phyloP scores from a whole-genome alignment of 768 basidiomycete genomes.

The Dendrothele bispora region DNA sequence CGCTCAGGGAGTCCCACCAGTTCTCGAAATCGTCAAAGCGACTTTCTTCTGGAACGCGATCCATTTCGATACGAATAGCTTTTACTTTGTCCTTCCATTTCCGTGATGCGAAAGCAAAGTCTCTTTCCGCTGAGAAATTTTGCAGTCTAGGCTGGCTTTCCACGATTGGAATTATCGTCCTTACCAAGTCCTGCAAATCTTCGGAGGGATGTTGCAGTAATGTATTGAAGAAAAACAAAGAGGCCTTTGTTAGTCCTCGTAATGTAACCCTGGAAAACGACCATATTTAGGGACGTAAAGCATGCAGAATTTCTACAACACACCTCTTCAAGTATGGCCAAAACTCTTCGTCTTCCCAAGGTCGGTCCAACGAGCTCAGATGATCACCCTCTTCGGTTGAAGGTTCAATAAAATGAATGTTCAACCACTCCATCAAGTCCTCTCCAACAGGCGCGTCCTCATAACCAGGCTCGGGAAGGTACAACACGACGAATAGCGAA shows the following conservation, averaged over 20 bases:
- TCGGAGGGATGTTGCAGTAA: constrained; percentile 71
- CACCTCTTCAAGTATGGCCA: constrained; percentile 85
- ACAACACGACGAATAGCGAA: constrained; percentile 81
- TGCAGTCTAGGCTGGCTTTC: constrained; percentile 73
- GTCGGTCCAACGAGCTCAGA: constrained; percentile 63
- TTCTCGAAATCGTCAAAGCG: constrained; percentile 72
- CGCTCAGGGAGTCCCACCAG: constrained; percentile 82
- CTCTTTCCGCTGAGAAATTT: constrained; percentile 70
- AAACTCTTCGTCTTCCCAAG: constrained; percentile 82
- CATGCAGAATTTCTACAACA: constrained; percentile 8
- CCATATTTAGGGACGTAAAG: too few species aligned
- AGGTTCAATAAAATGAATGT: constrained; percentile 89
- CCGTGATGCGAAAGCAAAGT: constrained; percentile 75
- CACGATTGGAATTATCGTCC: constrained; percentile 64
- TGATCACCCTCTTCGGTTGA: constrained; percentile 83
- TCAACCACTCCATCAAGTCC: constrained; percentile 95
- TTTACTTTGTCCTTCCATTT: constrained; percentile 79
- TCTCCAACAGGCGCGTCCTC: constrained; percentile 88
- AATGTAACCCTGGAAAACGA: constrained; percentile 69
- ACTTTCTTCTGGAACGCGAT: constrained; percentile 64
- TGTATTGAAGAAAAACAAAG: constrained; percentile 76
- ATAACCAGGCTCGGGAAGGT: constrained; percentile 76
- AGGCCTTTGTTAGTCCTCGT: constrained; percentile 83
- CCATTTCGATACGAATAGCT: constrained; percentile 71
- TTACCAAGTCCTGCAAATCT: constrained; percentile 65